Conservation (phyloP, 2,329 filamentous ascomycete species). For the Calonectria pteridis region DNA sequence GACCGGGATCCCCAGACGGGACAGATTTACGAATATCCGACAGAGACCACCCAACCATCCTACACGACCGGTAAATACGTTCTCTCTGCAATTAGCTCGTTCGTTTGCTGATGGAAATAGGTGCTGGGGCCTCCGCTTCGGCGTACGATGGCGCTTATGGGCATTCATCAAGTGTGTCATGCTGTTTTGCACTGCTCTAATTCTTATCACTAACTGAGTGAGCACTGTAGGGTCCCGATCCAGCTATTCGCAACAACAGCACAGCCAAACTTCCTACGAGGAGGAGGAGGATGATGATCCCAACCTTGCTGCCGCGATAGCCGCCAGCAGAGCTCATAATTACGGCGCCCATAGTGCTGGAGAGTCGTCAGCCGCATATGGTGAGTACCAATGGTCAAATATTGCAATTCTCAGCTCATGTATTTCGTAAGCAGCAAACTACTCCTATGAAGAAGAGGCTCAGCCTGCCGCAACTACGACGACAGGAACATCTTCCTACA, state of each 20-base stretch:
- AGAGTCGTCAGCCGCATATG: slow-evolving; percentile 37
- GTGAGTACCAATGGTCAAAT: slow-evolving; percentile 19
- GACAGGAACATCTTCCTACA: slow-evolving; percentile 16
- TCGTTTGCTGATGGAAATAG: slow-evolving; percentile 6
- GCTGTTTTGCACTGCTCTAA: background rate
- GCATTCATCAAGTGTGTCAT: slow-evolving; percentile 15
- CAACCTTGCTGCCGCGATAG: background rate
- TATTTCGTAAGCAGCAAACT: background rate
- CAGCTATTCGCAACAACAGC: background rate
- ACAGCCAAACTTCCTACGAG: background rate
- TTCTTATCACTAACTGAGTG: slow-evolving; percentile 4
- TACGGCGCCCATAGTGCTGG: slow-evolving; percentile 1
- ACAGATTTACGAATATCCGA: slow-evolving; percentile 14
- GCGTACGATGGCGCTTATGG: background rate
- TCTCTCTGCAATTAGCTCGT: background rate
- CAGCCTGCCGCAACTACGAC: background rate
- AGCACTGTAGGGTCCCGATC: background rate
- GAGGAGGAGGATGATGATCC: background rate
- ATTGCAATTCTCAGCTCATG: background rate
- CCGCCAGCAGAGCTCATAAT: background rate
- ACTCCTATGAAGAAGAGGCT: background rate
- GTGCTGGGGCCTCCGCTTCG: background rate
- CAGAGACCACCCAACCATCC: background rate
- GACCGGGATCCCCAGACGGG: slow-evolving; percentile 10
- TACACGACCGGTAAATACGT: background rate